Evolutionary conservation across 345 rosid species (phyloP).

Genomic region (Populus deltoides): DNA sequence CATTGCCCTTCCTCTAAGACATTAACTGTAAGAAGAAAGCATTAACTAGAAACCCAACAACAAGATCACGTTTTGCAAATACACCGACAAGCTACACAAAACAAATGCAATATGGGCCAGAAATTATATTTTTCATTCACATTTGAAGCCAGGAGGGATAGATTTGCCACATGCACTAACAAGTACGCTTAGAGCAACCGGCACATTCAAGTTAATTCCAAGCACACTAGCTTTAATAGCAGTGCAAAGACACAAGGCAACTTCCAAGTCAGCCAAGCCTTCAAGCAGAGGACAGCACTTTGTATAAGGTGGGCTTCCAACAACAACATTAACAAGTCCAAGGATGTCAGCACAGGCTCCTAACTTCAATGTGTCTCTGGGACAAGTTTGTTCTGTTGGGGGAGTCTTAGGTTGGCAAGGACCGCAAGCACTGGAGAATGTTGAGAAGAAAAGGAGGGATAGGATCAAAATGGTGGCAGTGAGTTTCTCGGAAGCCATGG

Average conservation of each 20-base stretch:
- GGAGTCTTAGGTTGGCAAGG: slow-evolving; percentile 23
- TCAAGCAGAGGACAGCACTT: slow-evolving; percentile 48
- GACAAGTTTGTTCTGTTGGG: slow-evolving; percentile 25
- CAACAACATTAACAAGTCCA: slow-evolving; percentile 29
- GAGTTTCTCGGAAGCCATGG: slow-evolving; percentile 45
- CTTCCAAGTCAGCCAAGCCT: slow-evolving; percentile 50
- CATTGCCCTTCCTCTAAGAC: not conserved
- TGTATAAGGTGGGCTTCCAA: slow-evolving; percentile 39
- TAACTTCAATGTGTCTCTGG: slow-evolving; percentile 44
- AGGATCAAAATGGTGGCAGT: slow-evolving; percentile 24
- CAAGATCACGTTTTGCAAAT: not conserved
- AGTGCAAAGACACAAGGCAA: slow-evolving; percentile 58
- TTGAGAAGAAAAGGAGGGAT: slow-evolving; percentile 33
- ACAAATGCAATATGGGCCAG: not conserved
- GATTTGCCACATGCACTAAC: slow-evolving; percentile 41
- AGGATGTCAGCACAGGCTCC: slow-evolving; percentile 52
- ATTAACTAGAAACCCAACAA: not conserved
- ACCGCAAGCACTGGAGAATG: slow-evolving; percentile 29
- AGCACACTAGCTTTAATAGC: slow-evolving; percentile 58
- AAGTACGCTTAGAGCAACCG: slow-evolving; percentile 36
- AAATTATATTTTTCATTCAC: slow-evolving; percentile 11
- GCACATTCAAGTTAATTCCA: slow-evolving; percentile 45
- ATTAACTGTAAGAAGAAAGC: not conserved
- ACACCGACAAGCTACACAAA: not conserved
- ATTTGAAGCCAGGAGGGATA: slow-evolving; percentile 49